Evolutionary conservation across 352 stramenopile genomes (phyloP).

Genomic region (Pythium grandisporangium): DNA sequence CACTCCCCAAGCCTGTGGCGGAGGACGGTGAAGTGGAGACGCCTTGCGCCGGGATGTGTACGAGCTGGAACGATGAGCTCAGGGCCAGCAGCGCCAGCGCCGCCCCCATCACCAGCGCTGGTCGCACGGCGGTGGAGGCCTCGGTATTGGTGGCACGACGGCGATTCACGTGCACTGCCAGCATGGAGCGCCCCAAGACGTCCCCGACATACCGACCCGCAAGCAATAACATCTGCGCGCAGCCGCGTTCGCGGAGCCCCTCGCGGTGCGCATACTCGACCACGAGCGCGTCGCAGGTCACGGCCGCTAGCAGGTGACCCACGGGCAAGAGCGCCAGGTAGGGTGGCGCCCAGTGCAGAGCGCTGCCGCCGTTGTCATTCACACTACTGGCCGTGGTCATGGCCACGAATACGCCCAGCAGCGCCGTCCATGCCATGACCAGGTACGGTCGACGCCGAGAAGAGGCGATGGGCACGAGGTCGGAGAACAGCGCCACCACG

Average conservation of each 20-base stretch:
- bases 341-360: neutral
- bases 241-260: conserved; percentile 5
- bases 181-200: conserved; percentile 5
- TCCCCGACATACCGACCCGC: conserved; percentile 7
- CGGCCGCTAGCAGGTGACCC: conserved; percentile 3
- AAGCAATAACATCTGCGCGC: conserved; percentile 10
- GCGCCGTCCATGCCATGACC: neutral
- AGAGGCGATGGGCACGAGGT: neutral
- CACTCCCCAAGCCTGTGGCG: neutral
- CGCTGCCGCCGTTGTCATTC: neutral
- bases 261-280: conserved; percentile 17
- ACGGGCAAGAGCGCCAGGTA: conserved; percentile 1
- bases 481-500: neutral
- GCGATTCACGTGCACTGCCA: no score
- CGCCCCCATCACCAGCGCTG: neutral
- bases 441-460: neutral
- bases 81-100: neutral
- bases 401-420: neutral
- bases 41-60: neutral
- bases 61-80: neutral
- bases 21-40: neutral
- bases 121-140: neutral
- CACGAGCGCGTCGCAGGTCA: conserved; percentile 11
- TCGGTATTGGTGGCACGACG: conserved; percentile 1
- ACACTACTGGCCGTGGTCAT: neutral